A percentile compares a stretch with the other conserved stretches of the same genome.
Evolutionary conservation across 2,329 filamentous ascomycete species (phyloP).

Genomic region (Rhynchosporium graminicola): DNA sequence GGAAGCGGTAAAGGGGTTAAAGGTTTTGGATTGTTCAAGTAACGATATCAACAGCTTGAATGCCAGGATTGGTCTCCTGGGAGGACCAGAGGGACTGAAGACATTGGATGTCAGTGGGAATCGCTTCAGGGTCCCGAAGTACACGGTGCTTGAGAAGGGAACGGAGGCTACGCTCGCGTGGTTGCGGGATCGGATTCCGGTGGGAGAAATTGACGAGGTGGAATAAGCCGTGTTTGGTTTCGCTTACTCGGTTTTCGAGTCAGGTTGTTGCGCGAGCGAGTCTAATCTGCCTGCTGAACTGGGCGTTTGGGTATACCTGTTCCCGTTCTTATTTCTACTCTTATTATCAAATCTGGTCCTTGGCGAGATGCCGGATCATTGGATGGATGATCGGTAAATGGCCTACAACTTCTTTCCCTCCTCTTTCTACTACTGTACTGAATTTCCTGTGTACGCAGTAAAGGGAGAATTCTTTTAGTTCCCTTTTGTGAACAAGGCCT

Average conservation of each 20-base stretch:
- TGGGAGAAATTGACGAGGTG: constrained; percentile 39
- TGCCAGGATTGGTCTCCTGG: constrained; percentile 76
- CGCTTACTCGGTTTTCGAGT: neutral
- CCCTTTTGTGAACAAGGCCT: neutral
- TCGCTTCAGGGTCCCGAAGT: constrained; percentile 82
- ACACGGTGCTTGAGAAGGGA: constrained; percentile 80
- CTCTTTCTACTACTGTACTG: neutral
- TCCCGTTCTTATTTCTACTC: neutral
- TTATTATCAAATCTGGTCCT: neutral
- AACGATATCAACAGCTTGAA: constrained; percentile 85
- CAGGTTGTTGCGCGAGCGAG: neutral
- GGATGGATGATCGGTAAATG: neutral
- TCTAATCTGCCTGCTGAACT: neutral
- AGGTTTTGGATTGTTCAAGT: constrained; percentile 75
- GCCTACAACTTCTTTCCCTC: neutral
- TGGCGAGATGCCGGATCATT: neutral
- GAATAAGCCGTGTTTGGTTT: constrained; percentile 25
- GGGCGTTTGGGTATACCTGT: neutral
- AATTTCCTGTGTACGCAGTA: neutral
- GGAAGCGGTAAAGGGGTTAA: constrained; percentile 71
- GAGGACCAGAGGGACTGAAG: constrained; percentile 59
- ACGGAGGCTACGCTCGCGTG: constrained; percentile 83
- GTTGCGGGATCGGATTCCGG: constrained; percentile 76
- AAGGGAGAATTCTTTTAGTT: neutral
- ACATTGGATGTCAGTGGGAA: constrained; percentile 80